A percentile compares a stretch with the other conserved stretches of the same genome.
phyloP scores from a whole-genome alignment of 2,329 filamentous ascomycete genomes.

The Sordariomycetes sp. region DNA sequence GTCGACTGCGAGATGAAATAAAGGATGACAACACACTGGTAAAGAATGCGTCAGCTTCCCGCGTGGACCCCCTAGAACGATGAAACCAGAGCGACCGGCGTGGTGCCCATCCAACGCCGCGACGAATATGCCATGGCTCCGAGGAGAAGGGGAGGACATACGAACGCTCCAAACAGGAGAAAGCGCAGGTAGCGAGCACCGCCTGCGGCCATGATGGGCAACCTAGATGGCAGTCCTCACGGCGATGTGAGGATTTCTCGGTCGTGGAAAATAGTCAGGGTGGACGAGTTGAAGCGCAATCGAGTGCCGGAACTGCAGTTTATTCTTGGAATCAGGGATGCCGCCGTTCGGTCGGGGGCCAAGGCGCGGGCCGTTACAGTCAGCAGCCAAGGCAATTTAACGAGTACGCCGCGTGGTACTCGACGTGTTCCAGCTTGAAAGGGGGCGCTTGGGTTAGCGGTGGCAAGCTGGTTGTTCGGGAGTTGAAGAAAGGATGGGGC shows the following conservation, averaged over 20 bases:
- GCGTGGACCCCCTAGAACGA: too few relatives aligned
- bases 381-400: neutral
- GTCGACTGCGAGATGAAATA: slow-evolving; percentile 65
- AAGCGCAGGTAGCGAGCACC: slow-evolving; percentile 66
- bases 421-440: neutral
- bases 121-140: neutral
- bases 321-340: neutral
- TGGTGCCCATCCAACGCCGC: neutral
- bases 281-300: neutral
- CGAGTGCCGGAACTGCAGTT: neutral
- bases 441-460: neutral
- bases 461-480: neutral
- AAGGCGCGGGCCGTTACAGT: neutral
- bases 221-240: neutral
- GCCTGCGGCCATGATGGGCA: slow-evolving; percentile 47
- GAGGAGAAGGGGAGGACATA: slow-evolving; percentile 33
- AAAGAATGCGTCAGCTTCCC: neutral
- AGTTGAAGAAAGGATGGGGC: neutral
- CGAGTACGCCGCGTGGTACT: neutral
- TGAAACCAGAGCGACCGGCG: neutral
- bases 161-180: slow-evolving; percentile 74
- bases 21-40: slow-evolving; percentile 56
- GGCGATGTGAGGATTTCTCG: neutral
- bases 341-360: neutral
- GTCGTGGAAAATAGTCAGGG: neutral